phyloP scores from a whole-genome alignment of 192 early-diverging fungal genomes.

The Dispira parvispora region DNA sequence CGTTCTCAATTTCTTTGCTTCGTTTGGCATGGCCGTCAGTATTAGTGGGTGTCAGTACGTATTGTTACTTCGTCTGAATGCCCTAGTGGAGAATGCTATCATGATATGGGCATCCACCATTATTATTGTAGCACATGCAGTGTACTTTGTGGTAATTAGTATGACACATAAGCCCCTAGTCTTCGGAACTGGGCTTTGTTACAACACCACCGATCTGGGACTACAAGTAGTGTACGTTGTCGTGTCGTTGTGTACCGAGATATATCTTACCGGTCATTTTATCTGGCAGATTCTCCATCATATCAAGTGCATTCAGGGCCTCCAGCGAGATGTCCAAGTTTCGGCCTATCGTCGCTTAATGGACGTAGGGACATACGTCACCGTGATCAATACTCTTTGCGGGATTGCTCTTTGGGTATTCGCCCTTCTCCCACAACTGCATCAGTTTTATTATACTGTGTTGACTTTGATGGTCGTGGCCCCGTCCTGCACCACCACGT shows the following conservation, averaged over 20 bases:
- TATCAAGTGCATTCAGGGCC: neutral
- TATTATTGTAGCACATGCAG: neutral
- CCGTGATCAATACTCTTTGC: neutral
- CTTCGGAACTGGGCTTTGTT: neutral
- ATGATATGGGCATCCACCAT: neutral
- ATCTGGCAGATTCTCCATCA: neutral
- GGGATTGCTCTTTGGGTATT: neutral
- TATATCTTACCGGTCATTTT: neutral
- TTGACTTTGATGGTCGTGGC: neutral
- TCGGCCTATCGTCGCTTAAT: neutral
- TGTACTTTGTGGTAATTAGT: neutral
- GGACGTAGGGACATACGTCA: neutral
- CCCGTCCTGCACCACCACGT: neutral
- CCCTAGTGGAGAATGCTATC: neutral
- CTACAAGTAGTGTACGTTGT: neutral
- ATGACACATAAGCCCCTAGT: neutral
- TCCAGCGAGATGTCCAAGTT: neutral
- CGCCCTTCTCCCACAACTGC: neutral
- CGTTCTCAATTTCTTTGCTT: neutral
- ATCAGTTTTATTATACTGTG: neutral
- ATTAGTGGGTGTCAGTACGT: slow-evolving; percentile 1
- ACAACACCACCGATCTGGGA: neutral
- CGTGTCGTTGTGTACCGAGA: neutral
- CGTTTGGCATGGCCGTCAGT: neutral
- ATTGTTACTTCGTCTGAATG: neutral